Percentiles rank a stretch among this genome's conserved stretches.
phyloP scores from a whole-genome alignment of 2,329 filamentous ascomycete species.

The Paraphoma sp. region DNA sequence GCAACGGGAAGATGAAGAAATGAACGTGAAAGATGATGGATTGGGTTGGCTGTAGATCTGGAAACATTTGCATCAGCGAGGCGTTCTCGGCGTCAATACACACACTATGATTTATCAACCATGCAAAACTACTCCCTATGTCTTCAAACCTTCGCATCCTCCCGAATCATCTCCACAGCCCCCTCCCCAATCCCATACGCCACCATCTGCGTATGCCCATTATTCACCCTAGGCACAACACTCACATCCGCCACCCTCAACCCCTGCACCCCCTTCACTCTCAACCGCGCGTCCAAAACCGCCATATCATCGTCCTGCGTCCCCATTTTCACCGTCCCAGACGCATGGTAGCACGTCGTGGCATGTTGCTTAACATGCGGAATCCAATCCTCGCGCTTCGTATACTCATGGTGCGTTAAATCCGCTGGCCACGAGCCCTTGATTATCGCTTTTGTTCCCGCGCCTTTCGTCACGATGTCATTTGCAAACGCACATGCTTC shows the following conservation, averaged over 20 bases:
- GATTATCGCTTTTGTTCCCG: constrained; percentile 64
- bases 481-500: constrained; percentile 67
- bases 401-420: constrained; percentile 60
- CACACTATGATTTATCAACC: too few species aligned
- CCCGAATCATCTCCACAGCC: constrained; percentile 41
- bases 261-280: constrained; percentile 30
- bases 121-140: background rate
- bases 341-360: constrained; percentile 65
- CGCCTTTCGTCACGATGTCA: constrained; percentile 65
- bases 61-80: background rate
- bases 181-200: constrained; percentile 43
- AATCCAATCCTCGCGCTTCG: constrained; percentile 64
- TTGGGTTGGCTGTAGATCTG: background rate
- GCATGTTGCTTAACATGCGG: constrained; percentile 64
- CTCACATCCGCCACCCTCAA: constrained; percentile 38
- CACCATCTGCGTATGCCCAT: constrained; percentile 46
- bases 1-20: background rate
- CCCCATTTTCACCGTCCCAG: constrained; percentile 66
- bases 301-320: constrained; percentile 36
- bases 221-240: constrained; percentile 35
- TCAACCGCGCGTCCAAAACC: constrained; percentile 46
- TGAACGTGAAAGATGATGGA: background rate
- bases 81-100: background rate
- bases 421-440: constrained; percentile 66
- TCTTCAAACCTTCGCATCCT: constrained; percentile 18